Evolutionary conservation across 805 yeast genomes (phyloP).

Genomic region (Candida endomychidarum): DNA sequence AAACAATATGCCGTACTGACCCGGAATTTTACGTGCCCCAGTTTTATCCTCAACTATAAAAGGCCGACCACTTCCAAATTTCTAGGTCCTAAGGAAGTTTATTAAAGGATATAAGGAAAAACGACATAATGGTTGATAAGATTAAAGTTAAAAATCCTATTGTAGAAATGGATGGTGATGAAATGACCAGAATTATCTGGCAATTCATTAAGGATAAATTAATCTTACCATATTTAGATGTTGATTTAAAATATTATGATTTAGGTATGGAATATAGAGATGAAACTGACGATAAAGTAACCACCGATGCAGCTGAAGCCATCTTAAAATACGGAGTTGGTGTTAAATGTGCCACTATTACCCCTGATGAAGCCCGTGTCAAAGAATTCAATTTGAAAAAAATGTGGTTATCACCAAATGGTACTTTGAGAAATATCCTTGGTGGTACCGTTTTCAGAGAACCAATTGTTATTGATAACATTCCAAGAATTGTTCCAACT

Average conservation of each 20-base stretch:
- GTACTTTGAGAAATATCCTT: conserved; percentile 90
- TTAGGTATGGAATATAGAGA: conserved; percentile 86
- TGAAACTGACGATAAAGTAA: conserved; percentile 82
- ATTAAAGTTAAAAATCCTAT: conserved; percentile 83
- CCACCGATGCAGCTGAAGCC: conserved; percentile 87
- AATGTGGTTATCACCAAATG: conserved; percentile 98
- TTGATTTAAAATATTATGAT: conserved; percentile 90
- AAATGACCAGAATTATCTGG: conserved; percentile 97
- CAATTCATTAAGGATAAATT: conserved; percentile 81
- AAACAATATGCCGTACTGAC: conserved; percentile 3
- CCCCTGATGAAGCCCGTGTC: conserved; percentile 97
- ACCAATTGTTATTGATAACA: conserved; percentile 85
- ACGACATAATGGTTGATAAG: conserved; percentile 35
- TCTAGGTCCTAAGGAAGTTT: conserved; percentile 5
- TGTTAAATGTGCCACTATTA: conserved; percentile 95
- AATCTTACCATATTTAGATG: conserved; percentile 79
- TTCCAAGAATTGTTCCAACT: conserved; percentile 85
- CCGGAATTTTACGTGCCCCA: conserved; percentile 7
- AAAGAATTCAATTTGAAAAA: conserved; percentile 86
- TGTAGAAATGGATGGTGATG: conserved; percentile 98
- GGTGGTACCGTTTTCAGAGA: conserved; percentile 98
- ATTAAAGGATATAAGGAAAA: neutral
- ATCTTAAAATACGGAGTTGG: conserved; percentile 88
- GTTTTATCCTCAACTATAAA: conserved; percentile 3
- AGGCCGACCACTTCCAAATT: conserved; percentile 1